phyloP scores from a whole-genome alignment of 257 asterid species.

The Solanum virginianum region DNA sequence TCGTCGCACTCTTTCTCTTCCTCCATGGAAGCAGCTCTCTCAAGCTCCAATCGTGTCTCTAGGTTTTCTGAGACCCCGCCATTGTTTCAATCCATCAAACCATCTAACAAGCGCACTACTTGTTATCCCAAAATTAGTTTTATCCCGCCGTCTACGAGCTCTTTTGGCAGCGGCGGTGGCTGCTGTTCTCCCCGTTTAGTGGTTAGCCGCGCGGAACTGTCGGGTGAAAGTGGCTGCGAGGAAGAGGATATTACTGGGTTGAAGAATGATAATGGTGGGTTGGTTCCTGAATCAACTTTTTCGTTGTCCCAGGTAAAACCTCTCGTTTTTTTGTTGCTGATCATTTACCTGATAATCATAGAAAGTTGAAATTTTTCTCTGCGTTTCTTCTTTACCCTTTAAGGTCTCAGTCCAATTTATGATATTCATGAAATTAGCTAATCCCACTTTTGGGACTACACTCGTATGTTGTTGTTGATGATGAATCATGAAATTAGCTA shows the following conservation, averaged over 20 bases:
- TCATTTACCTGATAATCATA: background rate
- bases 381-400: background rate
- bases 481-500: background rate
- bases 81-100: background rate
- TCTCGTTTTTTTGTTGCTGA: background rate
- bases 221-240: background rate
- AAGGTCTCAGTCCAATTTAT: background rate
- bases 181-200: conserved; percentile 19
- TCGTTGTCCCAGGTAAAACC: conserved; percentile 28
- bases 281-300: conserved; percentile 23
- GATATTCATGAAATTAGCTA: background rate
- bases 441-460: background rate
- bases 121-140: conserved; percentile 8
- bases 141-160: conserved; percentile 1
- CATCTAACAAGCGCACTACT: background rate
- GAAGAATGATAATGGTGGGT: conserved; percentile 20
- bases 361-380: background rate
- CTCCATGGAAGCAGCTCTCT: conserved; percentile 56
- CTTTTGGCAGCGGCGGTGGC: conserved; percentile 5
- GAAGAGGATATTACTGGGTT: conserved; percentile 16
- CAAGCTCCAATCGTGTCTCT: conserved; percentile 24
- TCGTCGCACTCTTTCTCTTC: conserved; percentile 17
- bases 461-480: background rate
- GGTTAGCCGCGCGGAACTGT: conserved; percentile 10
- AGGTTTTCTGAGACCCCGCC: conserved; percentile 18